Base-by-base conservation (phyloP, 2,329 filamentous ascomycete genomes). In the Fusarium sterilihyphosum region DNA sequence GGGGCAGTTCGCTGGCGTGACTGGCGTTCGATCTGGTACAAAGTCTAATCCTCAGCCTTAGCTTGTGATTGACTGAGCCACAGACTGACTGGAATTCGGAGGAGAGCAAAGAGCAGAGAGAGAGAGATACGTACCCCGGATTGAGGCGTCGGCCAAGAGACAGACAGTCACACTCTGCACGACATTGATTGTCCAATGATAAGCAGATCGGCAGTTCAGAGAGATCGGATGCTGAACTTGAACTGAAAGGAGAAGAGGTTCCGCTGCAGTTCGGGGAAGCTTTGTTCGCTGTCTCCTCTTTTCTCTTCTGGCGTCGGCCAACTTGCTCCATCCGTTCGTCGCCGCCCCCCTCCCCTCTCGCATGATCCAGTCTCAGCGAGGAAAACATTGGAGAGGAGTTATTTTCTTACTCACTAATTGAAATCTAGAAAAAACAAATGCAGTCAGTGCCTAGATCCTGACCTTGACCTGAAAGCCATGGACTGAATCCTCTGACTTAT, bases 271-370 rank as follows among this genome's bases (percentile, higher is more conserved):
- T 59, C 57, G 57, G 67, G 46, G 26, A 70, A 70, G 13, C 20
- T 13, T 31, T 18, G 20, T 49, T 22, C 31, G 7, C 17, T 24
- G 44, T 53, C 44, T 47, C 66, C 66, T 61, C 67, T 54, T 70
- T 57, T 61, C 66, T 61, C 65, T 54, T 54, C 65, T 70, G 67
- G 66, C 67, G 66, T 70, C 67, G 67, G 67, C 67, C 41, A 70
- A 70, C 66, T 68, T 47, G 16, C 16, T 35, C 29, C 38, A 50
- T 53, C 49, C 49, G 50, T 20, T 47, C 13, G 40, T 65, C 24
- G 52, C 52, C 66, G 52, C 52, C 40, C 66, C 52, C 40, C 54
- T 38, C 66, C 52, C 40, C 49, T 38, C 52, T 63, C 52, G 52
- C 61, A 59, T 49, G 40, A 44, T 61, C 44, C 38, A 52, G 33